phyloP scores from a whole-genome alignment of 495 filamentous ascomycete species.

The Apiosordaria backusii region DNA sequence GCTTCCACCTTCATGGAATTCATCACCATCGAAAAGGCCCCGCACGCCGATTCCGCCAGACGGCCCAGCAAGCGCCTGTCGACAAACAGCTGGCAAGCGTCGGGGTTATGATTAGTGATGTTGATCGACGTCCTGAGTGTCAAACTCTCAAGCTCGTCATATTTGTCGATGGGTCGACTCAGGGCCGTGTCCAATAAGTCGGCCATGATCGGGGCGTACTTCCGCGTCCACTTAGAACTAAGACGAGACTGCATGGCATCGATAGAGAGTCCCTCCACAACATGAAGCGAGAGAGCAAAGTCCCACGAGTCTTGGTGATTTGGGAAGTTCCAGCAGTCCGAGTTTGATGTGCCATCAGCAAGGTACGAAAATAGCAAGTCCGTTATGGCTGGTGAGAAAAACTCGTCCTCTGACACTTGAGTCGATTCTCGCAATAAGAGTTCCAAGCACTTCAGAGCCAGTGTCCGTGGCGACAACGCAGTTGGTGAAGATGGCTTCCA shows the following conservation, averaged over 20 bases:
- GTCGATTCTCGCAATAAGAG: conserved; percentile 52
- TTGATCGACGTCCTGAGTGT: conserved; percentile 76
- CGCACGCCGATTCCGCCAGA: conserved; percentile 45
- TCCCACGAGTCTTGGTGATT: conserved; percentile 34
- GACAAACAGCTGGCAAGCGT: conserved; percentile 63
- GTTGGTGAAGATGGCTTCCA: conserved; percentile 54
- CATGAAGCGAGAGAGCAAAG: conserved; percentile 38
- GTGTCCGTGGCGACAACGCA: conserved; percentile 56
- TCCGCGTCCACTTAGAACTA: conserved; percentile 34
- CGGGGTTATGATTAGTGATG: conserved; percentile 75
- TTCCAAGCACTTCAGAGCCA: conserved; percentile 64
- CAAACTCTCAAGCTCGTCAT: conserved; percentile 36
- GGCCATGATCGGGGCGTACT: conserved; percentile 42
- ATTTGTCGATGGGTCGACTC: conserved; percentile 28
- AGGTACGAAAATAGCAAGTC: conserved; percentile 51
- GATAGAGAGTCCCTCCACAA: conserved; percentile 45
- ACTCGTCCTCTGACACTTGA: conserved; percentile 45
- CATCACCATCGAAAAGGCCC: conserved; percentile 43
- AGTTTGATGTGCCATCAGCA: conserved; percentile 30
- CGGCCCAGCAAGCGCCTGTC: conserved; percentile 52
- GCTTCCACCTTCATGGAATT: conserved; percentile 37
- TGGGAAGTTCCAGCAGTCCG: conserved; percentile 35
- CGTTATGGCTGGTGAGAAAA: conserved; percentile 52
- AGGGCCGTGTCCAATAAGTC: conserved; percentile 36
- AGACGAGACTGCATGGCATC: conserved; percentile 36